Base-by-base conservation (phyloP, 768 basidiomycete genomes). In the Phylloporus sp. region DNA sequence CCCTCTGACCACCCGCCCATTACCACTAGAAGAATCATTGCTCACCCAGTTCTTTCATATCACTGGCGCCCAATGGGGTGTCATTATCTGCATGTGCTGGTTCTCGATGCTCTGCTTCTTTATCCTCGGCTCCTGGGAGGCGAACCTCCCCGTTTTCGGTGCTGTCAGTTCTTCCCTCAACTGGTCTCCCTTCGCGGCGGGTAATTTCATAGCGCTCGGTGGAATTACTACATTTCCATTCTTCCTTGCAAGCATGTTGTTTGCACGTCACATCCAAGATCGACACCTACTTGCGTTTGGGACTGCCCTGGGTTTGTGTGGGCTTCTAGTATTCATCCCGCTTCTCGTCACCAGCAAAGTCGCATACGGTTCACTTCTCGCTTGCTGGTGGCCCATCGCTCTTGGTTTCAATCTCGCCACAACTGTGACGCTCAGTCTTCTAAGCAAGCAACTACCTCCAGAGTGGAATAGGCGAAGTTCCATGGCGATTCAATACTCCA, bases 321-420 rank as follows among this genome's bases (percentile, higher is more conserved):
- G 81, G 5, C 73, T 86, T 27, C 49, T 82, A 42, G 65, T 80
- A 49, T 76, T 81, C 60, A 63, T 83, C 22, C 69, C 65, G 12
- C 69, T 85, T 28, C 67, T 84, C 9, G 53, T 58, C 23, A 62
- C 74, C 22, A 58, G 64, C 22, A 71, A 60, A 22, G 65, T 82
- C 18, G 72, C 66, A 23, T 83, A 80, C 52, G 76, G 72, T 6
- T 74, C 73, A 15, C 58, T 85, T 6, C 76, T 76, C 53, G 61
- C 64, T 6, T 70, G 67, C 52, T 77, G 72, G 70, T 70, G 62
- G 63, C 72, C 79, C 35, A 72, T 86, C 22, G 85, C 86, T 23
- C 73, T 86, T 5, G 86, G 86, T 2, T 88, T 87, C 73, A 87
- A 87, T 65, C 70, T 87, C 11, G 78, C 82, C n/a, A 84, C 78